Evolutionary conservation across 2,329 filamentous ascomycete genomes (phyloP), one percentile per base, ranked within the genome.

Genomic region (Chaetomiaceae sp.): DNA sequence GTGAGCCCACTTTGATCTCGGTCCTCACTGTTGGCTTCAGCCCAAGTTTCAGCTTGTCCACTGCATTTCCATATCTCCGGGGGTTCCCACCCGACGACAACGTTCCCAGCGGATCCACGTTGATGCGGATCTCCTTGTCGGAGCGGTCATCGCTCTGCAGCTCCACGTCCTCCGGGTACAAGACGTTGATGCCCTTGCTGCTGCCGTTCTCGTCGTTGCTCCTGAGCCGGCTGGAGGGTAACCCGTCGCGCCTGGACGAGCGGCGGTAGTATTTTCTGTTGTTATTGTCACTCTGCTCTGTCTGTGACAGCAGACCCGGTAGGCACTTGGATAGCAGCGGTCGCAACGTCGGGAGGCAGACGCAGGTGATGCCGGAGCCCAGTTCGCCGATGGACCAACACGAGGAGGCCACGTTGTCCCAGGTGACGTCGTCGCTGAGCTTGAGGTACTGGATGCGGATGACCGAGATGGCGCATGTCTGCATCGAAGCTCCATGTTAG

Each of bases 381-480:
- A 67, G 47, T 48, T 68, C 65, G 41, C 55, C 58, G 33, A 67
- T 58, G 33, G 63, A 67, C 65, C 65, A 68, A 42, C 56, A 58
- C 1, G 65, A 63, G 1, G 60, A 59, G 20, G 59, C 59, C 3
- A 68, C 59, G 44, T 68, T 68, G 44, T 67, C 62, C 56, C 62
- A 68, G 1, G 65, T 65, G 20, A 61, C 58, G 49, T 69, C 66
- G 3, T 55, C 47, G 15, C 60, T 61, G 11, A 63, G 56, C 3
- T 59, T 48, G 24, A 68, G 60, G 44, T 62, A 68, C 29, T 62
- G 62, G 35, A 69, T 59, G 17, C 67, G 63, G 44, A 68, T 63
- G 35, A 68, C 56, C 4, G 65, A 68, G 37, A 69, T 67, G 19
- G 62, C 60, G 44, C 63, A 66, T 0, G 66, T 68, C 48, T 54